Evolutionary conservation across 2,329 filamentous ascomycete genomes (phyloP).

Genomic region (Cladophialophora immunda): DNA sequence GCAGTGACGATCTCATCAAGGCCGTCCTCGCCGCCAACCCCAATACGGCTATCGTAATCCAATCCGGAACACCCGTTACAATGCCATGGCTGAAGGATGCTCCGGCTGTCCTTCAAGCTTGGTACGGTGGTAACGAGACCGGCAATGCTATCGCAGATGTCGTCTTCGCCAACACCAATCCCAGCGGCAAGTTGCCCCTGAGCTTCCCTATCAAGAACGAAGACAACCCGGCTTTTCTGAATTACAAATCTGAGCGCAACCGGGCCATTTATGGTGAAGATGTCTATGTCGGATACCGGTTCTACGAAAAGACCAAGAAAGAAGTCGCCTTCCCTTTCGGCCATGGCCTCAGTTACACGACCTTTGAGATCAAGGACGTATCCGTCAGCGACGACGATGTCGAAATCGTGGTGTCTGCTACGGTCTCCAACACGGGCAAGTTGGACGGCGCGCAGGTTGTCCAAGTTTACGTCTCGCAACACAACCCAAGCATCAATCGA

Average conservation of each 20-base stretch:
- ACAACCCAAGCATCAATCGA: conserved; percentile 62
- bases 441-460: conserved; percentile 63
- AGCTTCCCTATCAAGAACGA: conserved; percentile 73
- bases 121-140: conserved; percentile 88
- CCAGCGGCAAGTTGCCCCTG: conserved; percentile 77
- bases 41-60: conserved; percentile 76
- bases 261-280: conserved; percentile 81
- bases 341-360: conserved; percentile 80
- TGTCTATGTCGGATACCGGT: conserved; percentile 81
- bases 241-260: conserved; percentile 75
- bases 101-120: conserved; percentile 74
- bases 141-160: conserved; percentile 83
- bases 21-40: conserved; percentile 72
- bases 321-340: conserved; percentile 79
- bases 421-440: conserved; percentile 63
- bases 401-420: conserved; percentile 56
- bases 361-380: conserved; percentile 66
- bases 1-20: conserved; percentile 65
- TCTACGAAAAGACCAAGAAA: conserved; percentile 75
- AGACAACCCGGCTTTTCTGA: conserved; percentile 79
- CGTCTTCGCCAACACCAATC: conserved; percentile 76
- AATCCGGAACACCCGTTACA: conserved; percentile 75
- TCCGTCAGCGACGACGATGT: conserved; percentile 55
- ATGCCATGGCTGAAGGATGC: conserved; percentile 58
- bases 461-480: conserved; percentile 60